These are phyloP conservation scores for Pestalotiopsis sp. DNA, from an alignment of 2,329 filamentous ascomycete genomes.

Conservation along the genomic window DNA sequence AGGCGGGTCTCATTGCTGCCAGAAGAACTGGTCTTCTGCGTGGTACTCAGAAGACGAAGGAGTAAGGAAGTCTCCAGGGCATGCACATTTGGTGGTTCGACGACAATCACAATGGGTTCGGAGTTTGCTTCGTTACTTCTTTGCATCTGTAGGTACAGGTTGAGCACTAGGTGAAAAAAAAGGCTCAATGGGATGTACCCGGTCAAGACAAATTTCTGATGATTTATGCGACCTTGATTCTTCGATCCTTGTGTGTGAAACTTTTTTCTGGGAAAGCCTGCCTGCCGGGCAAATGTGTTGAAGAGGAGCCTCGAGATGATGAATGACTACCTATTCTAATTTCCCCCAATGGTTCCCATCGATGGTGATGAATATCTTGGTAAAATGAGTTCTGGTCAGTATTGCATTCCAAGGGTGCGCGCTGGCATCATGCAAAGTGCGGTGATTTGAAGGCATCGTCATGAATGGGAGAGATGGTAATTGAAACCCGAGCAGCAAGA, in stretches of 20 bases:
- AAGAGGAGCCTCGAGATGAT: background rate
- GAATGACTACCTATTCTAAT: background rate
- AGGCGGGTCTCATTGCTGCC: slow-evolving; percentile 99
- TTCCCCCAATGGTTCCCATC: background rate
- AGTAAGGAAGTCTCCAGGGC: slow-evolving; percentile 60
- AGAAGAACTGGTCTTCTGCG: slow-evolving; percentile 99
- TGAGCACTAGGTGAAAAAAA: slow-evolving; percentile 36
- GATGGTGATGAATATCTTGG: background rate
- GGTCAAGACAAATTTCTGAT: slow-evolving; percentile 29
- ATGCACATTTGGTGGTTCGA: slow-evolving; percentile 39
- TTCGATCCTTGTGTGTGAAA: slow-evolving; percentile 6
- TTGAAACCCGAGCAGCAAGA: too few species aligned
- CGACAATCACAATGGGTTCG: slow-evolving; percentile 59
- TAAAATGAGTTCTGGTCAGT: background rate
- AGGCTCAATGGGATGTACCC: slow-evolving; percentile 41
- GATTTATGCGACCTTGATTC: slow-evolving; percentile 15
- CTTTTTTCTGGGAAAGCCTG: background rate
- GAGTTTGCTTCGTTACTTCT: slow-evolving; percentile 63
- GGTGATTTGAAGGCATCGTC: too few species aligned
- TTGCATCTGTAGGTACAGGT: slow-evolving; percentile 58
- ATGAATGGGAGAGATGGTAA: too few species aligned
- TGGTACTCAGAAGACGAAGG: slow-evolving; percentile 99
- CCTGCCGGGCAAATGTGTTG: background rate
- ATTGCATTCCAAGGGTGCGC: too few species aligned
- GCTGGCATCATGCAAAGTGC: too few species aligned